These are phyloP conservation scores for Macrophomina tecta DNA, from an alignment of 2,329 filamentous ascomycete genomes.

Conservation along the genomic window DNA sequence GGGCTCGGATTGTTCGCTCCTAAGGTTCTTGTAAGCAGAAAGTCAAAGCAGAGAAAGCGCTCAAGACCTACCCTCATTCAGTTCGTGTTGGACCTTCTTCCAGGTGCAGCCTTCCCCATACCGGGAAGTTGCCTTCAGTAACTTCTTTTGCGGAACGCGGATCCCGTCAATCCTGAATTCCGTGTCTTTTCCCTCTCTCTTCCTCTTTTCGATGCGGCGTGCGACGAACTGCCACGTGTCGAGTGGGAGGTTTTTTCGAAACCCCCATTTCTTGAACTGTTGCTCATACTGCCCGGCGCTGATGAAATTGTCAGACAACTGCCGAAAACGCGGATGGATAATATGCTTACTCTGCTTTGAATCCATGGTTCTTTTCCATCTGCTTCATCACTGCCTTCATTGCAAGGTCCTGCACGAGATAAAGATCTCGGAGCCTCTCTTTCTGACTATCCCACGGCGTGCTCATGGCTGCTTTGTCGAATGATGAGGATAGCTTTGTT, in stretches of 20 bases:
- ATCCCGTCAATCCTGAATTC: neutral
- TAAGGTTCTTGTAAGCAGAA: neutral
- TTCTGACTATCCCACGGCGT: constrained; percentile 33
- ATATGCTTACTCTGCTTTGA: constrained; percentile 19
- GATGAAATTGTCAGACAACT: no score
- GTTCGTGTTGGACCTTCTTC: neutral
- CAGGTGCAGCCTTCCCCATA: neutral
- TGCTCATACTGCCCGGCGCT: constrained; percentile 35
- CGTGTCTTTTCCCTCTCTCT: constrained; percentile 32
- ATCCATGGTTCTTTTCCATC: constrained; percentile 10
- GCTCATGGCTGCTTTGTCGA: neutral
- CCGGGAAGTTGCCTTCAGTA: neutral
- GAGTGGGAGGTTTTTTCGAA: constrained; percentile 34
- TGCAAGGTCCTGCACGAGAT: constrained; percentile 17
- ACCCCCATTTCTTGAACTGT: constrained; percentile 37
- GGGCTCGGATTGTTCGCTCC: neutral
- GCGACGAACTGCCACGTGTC: constrained; percentile 34
- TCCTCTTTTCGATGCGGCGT: constrained; percentile 31
- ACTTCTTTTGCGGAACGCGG: neutral
- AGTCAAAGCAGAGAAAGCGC: neutral
- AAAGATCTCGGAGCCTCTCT: constrained; percentile 33
- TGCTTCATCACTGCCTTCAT: constrained; percentile 5
- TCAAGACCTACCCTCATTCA: neutral
- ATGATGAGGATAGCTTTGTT: neutral
- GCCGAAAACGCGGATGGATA: neutral